Conservation (phyloP, 2,329 filamentous ascomycete genomes). For the Rhynchosporium secalis region DNA sequence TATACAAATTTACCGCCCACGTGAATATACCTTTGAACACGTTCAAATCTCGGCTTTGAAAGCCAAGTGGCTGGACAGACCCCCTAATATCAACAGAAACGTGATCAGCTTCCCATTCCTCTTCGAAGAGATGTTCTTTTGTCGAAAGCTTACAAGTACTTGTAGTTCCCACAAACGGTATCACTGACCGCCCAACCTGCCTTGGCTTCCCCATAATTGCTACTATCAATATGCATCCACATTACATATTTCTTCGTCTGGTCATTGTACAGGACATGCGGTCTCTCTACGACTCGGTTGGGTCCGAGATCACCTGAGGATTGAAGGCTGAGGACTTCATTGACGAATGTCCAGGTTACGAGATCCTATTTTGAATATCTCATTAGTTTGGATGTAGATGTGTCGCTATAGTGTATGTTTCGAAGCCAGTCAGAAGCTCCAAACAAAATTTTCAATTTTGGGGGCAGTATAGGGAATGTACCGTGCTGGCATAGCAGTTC, state of each 20-base stretch:
- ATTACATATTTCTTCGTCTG: slow-evolving; percentile 65
- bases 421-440: too few species aligned
- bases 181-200: slow-evolving; percentile 62
- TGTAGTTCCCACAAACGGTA: slow-evolving; percentile 61
- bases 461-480: slow-evolving; percentile 6
- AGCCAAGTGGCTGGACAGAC: slow-evolving; percentile 38
- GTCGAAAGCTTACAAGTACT: slow-evolving; percentile 42
- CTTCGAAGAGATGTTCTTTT: neutral
- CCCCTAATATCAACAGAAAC: slow-evolving; percentile 25
- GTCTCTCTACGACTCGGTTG: slow-evolving; percentile 63
- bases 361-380: slow-evolving; percentile 45
- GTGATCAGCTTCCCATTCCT: slow-evolving; percentile 12
- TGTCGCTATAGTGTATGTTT: too few species aligned
- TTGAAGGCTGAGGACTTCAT: slow-evolving; percentile 56
- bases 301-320: slow-evolving; percentile 59
- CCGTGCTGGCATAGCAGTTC: slow-evolving; percentile 65
- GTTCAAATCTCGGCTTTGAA: slow-evolving; percentile 39
- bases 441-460: too few species aligned
- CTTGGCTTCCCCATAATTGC: slow-evolving; percentile 61
- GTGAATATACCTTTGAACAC: slow-evolving; percentile 35
- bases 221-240: slow-evolving; percentile 67
- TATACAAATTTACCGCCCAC: too few species aligned
- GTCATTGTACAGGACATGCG: slow-evolving; percentile 68
- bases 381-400: neutral
- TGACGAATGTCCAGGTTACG: slow-evolving; percentile 63